Evolutionary conservation across 2,329 filamentous ascomycete genomes (phyloP).

Genomic region (Trichoderma hamatum): DNA sequence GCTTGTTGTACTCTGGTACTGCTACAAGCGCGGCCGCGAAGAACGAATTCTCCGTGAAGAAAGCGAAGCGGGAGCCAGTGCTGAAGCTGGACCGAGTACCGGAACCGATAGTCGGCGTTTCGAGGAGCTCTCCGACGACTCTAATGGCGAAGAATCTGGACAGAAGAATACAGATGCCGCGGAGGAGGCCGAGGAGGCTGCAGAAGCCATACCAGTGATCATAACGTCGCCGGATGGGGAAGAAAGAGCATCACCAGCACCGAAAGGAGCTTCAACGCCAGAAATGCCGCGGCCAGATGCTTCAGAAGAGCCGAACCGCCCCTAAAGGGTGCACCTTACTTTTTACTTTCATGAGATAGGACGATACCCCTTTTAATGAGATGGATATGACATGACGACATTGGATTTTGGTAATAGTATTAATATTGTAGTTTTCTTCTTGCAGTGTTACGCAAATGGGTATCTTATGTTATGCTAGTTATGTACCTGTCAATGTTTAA

Average conservation of each 20-base stretch:
- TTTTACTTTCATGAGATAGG: not conserved
- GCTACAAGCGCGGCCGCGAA: slow-evolving; percentile 91
- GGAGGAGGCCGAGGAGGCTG: not conserved
- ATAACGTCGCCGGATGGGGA: slow-evolving; percentile 1
- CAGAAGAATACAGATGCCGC: not conserved
- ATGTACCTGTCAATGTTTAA: not conserved
- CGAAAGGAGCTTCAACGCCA: not conserved
- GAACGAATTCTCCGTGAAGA: slow-evolving; percentile 69
- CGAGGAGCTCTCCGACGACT: slow-evolving; percentile 56
- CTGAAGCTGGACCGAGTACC: slow-evolving; percentile 38
- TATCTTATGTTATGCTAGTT: slow-evolving; percentile 10
- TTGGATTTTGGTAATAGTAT: not conserved
- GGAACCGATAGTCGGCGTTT: slow-evolving; percentile 42
- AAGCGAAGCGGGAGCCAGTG: not conserved
- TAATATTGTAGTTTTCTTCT: not conserved
- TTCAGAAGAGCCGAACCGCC: not conserved
- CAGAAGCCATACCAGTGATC: not conserved
- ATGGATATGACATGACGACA: not conserved
- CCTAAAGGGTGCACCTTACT: not conserved
- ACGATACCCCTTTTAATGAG: slow-evolving; percentile 4
- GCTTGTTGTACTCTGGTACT: slow-evolving; percentile 96
- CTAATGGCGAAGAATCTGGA: slow-evolving; percentile 31
- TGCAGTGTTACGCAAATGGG: slow-evolving; percentile 1
- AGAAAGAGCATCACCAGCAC: not conserved
- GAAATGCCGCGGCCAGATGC: not conserved